Evolutionary conservation across 352 stramenopile genomes (phyloP).

Genomic region (Globisporangium viniferum): DNA sequence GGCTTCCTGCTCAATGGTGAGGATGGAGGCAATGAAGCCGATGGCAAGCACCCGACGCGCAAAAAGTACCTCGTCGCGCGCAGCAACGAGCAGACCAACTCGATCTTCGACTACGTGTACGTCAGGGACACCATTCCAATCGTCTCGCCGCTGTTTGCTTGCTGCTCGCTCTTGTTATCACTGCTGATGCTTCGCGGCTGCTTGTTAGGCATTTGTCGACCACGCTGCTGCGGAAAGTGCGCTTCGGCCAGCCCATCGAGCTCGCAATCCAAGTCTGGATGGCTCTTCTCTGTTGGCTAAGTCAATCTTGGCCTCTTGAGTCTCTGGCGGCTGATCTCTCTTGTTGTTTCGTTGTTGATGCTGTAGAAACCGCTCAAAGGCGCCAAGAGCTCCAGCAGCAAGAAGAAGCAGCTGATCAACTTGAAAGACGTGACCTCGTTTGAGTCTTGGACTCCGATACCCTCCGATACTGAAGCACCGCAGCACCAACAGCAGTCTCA

Average conservation of each 20-base stretch:
- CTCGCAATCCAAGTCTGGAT: slow-evolving; percentile 29
- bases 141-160: neutral
- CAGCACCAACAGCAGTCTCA: neutral
- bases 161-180: neutral
- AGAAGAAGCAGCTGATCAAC: slow-evolving; percentile 6
- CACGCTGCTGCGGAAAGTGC: slow-evolving; percentile 51
- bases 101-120: slow-evolving; percentile 73
- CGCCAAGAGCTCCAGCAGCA: neutral
- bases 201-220: slow-evolving; percentile 46
- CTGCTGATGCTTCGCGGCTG: neutral
- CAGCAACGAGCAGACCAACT: slow-evolving; percentile 27
- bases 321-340: neutral
- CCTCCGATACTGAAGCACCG: neutral
- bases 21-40: neutral
- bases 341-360: neutral
- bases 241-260: slow-evolving; percentile 50
- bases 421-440: neutral
- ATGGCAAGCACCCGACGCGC: neutral
- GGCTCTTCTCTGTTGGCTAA: too few relatives aligned
- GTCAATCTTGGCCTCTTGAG: too few relatives aligned
- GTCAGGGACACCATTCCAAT: slow-evolving; percentile 3
- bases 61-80: slow-evolving; percentile 32
- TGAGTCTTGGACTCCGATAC: neutral
- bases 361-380: slow-evolving; percentile 5
- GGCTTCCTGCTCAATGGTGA: slow-evolving; percentile 13